Conservation (phyloP, 2,329 filamentous ascomycete species). For the Aspergillus piperis region DNA sequence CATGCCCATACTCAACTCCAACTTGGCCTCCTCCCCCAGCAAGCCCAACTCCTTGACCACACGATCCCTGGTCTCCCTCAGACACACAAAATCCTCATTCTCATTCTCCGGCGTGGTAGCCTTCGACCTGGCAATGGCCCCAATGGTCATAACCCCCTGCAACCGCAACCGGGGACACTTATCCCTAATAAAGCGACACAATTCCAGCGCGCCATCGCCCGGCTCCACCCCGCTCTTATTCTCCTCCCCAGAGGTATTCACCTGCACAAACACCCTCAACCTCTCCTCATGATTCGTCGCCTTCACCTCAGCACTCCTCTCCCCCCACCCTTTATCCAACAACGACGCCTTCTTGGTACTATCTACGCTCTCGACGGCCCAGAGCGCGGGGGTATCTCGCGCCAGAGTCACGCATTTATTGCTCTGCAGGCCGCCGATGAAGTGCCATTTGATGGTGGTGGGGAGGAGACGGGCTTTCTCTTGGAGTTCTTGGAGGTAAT, state of each 20-base stretch:
- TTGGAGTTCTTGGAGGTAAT: constrained; percentile 86
- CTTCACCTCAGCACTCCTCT: constrained; percentile 44
- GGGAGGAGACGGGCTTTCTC: constrained; percentile 85
- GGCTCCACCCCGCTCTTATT: constrained; percentile 82
- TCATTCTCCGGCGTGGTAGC: constrained; percentile 73
- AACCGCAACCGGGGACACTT: constrained; percentile 73
- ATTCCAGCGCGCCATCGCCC: constrained; percentile 53
- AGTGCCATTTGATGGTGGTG: constrained; percentile 79
- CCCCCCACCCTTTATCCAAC: constrained; percentile 73
- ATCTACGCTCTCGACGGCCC: constrained; percentile 89
- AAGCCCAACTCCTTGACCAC: constrained; percentile 65
- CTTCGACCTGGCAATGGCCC: constrained; percentile 82
- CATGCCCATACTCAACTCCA: constrained; percentile 99
- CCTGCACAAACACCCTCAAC: constrained; percentile 81
- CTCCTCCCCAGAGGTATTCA: constrained; percentile 90
- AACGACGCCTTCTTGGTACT: constrained; percentile 76
- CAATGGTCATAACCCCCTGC: constrained; percentile 93
- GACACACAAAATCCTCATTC: constrained; percentile 81
- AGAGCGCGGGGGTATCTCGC: constrained; percentile 80
- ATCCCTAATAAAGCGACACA: constrained; percentile 71
- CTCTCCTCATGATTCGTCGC: constrained; percentile 38
- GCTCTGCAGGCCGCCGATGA: constrained; percentile 91
- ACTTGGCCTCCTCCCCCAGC: constrained; percentile 47
- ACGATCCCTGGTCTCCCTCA: constrained; percentile 70
- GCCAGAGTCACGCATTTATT: constrained; percentile 90